These are phyloP conservation scores for Yamadazyma akitaensis DNA, from an alignment of 805 yeast species.

Conservation along the genomic window DNA sequence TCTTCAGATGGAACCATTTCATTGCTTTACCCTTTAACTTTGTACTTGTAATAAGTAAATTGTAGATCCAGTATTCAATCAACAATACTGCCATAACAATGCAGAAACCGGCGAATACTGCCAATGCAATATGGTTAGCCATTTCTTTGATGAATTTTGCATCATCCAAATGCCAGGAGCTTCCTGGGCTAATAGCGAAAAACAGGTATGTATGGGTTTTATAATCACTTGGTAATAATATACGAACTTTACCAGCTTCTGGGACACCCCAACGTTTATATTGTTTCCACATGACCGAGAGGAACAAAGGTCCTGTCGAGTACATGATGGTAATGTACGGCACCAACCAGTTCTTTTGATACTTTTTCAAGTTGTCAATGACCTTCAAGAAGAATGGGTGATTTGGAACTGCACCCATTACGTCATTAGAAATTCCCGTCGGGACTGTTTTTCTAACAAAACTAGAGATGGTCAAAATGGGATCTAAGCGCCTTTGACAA, in stretches of 20 bases:
- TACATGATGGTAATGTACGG: conserved; percentile 92
- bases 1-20: conserved; percentile 18
- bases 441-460: conserved; percentile 86
- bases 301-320: conserved; percentile 86
- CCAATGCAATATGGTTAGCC: conserved; percentile 69
- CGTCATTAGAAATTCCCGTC: conserved; percentile 89
- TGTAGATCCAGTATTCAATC: conserved; percentile 38
- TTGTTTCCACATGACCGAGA: conserved; percentile 83
- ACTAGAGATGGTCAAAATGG: conserved; percentile 76
- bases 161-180: conserved; percentile 91
- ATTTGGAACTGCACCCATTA: conserved; percentile 82
- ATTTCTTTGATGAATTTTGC: conserved; percentile 73
- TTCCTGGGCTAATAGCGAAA: conserved; percentile 75
- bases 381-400: conserved; percentile 82
- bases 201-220: conserved; percentile 59
- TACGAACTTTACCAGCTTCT: conserved; percentile 61
- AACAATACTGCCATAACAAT: conserved; percentile 43
- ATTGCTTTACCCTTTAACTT: conserved; percentile 2
- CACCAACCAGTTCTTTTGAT: conserved; percentile 69
- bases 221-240: conserved; percentile 71
- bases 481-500: conserved; percentile 75
- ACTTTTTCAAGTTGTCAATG: conserved; percentile 57
- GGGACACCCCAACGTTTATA: conserved; percentile 79
- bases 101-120: conserved; percentile 67
- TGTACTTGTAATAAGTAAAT: conserved; percentile 19